Conservation (phyloP, 805 yeast genomes). For the Kuraishia hungarica region DNA sequence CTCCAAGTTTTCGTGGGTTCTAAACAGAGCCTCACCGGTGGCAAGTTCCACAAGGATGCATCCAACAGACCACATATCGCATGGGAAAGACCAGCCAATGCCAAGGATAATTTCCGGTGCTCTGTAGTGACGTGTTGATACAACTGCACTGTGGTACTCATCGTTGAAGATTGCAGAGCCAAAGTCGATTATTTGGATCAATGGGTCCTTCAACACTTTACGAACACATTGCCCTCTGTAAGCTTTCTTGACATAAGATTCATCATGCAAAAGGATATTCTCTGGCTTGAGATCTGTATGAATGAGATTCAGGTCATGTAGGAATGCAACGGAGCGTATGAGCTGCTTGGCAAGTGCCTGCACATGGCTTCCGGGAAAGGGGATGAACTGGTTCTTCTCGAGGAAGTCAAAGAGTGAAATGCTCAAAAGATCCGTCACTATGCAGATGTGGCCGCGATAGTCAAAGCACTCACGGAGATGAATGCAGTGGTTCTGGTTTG, state of each 20-base stretch:
- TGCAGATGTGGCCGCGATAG: slow-evolving; percentile 86
- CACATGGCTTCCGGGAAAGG: slow-evolving; percentile 93
- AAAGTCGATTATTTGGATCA: slow-evolving; percentile 86
- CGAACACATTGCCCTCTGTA: slow-evolving; percentile 18
- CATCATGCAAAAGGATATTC: slow-evolving; percentile 66
- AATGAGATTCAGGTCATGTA: slow-evolving; percentile 83
- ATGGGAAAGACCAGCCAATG: slow-evolving; percentile 94
- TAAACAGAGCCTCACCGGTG: slow-evolving; percentile 91
- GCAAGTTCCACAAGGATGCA: slow-evolving; percentile 86
- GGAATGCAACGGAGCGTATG: slow-evolving; percentile 73
- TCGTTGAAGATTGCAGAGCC: slow-evolving; percentile 95
- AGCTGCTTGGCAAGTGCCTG: slow-evolving; percentile 85
- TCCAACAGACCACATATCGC: slow-evolving; percentile 96
- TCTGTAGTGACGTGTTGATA: slow-evolving; percentile 91
- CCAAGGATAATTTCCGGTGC: slow-evolving; percentile 96
- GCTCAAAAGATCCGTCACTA: slow-evolving; percentile 82
- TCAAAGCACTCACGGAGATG: slow-evolving; percentile 87
- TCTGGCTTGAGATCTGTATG: slow-evolving; percentile 98
- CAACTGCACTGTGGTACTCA: slow-evolving; percentile 87
- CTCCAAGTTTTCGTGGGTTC: slow-evolving; percentile 90
- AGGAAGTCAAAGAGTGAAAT: slow-evolving; percentile 84
- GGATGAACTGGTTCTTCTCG: slow-evolving; percentile 71
- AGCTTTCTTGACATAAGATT: slow-evolving; percentile 31
- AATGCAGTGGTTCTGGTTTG: slow-evolving; percentile 66
- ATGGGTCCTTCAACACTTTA: slow-evolving; percentile 63